These are phyloP conservation scores for Curvularia spicifera DNA, from an alignment of 2,329 filamentous ascomycete species.

Conservation along the genomic window DNA sequence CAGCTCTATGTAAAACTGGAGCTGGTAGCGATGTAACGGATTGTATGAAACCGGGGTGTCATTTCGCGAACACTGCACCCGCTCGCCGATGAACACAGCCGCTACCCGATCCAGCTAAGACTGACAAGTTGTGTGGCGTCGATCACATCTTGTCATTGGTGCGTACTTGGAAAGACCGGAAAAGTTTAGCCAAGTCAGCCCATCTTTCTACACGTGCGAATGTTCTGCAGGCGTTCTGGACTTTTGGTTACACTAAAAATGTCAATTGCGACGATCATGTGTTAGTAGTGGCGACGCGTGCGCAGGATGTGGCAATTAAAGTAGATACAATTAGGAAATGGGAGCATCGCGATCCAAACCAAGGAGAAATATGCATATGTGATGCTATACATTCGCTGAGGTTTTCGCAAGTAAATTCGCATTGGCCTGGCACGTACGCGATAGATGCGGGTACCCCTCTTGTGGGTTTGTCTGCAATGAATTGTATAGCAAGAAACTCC, in stretches of 20 bases:
- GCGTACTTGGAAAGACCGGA: conserved; percentile 20
- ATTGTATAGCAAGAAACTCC: background rate
- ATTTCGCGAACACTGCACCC: conserved; percentile 4
- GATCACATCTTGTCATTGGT: conserved; percentile 18
- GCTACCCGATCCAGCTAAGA: conserved; percentile 15
- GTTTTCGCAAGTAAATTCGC: background rate
- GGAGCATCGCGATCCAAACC: background rate
- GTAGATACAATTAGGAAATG: background rate
- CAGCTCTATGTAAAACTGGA: conserved; percentile 8
- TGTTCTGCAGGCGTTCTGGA: conserved; percentile 14
- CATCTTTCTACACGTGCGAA: background rate
- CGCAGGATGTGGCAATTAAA: background rate
- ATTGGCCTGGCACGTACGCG: background rate
- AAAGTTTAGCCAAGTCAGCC: conserved; percentile 27
- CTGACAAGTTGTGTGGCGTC: conserved; percentile 13
- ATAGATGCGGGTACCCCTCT: background rate
- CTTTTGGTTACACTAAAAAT: background rate
- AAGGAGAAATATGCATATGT: background rate
- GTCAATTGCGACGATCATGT: background rate
- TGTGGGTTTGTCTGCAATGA: background rate
- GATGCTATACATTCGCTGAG: too few relatives aligned
- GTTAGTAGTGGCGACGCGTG: background rate
- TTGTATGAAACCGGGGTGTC: background rate
- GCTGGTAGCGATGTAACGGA: background rate
- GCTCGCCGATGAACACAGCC: conserved; percentile 4